Evolutionary conservation across 2,329 filamentous ascomycete genomes (phyloP), one percentile per base, ranked within the genome.

Genomic region (Nemania abortiva): DNA sequence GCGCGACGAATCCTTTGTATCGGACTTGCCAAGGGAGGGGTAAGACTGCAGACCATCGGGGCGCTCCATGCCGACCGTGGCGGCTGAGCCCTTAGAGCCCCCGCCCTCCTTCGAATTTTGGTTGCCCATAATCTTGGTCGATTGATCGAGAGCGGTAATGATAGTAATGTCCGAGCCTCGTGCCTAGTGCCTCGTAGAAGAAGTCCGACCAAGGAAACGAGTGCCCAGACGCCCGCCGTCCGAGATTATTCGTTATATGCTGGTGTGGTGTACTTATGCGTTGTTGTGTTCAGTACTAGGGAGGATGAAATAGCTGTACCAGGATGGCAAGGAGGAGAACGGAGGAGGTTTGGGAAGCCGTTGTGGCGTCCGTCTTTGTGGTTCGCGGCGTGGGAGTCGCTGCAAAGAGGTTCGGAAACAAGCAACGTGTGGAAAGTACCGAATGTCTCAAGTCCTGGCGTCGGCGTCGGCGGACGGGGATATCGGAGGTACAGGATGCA

Each of bases 1-100:
- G 73, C 94, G 92, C 37, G 92, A 89, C 6, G 94, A 98, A 73
- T 97, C 95, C 80, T 95, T 95, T 31, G 95, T 98, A 79, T 98
- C 95, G 65, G 94, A 94, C 79, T 92, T 92, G 82, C 92, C 92
- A 79, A 98, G 95, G 31, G 95, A 97, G 31, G 95, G 95, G 81
- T 96, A 97, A 34, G 93, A 92, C 80, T 94, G 91, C 68, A 98
- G 84, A 70, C 88, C 85, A 49, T 69, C 67, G n/a, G 67, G 39
- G 45, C 92, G 89, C 70, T 68, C 79, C 66, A 71, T 22, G 78
- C 68, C 83, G 7, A 27, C 47, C 11, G 54, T 6, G 29, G 62
- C 45, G 37, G 50, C 83, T 49, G 84, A 84, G 73, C 83, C 82
- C 81, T 88, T 92, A 76, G 84, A 79, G 68, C 82, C 81, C 69